Evolutionary conservation across 176 grass and related monocot genomes (phyloP).

Genomic region (Cenchrus americanus): DNA sequence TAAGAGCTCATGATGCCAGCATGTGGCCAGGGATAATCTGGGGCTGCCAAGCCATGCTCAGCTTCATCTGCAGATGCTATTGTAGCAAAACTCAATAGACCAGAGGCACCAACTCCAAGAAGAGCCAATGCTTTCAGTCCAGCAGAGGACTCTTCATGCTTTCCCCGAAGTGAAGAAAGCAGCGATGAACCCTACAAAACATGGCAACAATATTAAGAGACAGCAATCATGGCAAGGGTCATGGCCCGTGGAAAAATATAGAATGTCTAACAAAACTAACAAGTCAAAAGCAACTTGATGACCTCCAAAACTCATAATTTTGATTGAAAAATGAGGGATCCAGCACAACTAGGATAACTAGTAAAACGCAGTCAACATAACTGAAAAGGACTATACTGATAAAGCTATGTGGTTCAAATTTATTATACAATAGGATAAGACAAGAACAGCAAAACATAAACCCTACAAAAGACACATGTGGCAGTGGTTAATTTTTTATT

Average conservation of each 20-base stretch:
- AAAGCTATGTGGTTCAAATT: background rate
- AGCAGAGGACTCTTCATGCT: constrained; percentile 70
- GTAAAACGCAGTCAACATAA: background rate
- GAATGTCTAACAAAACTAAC: background rate
- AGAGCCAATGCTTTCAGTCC: constrained; percentile 76
- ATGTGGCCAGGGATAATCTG: constrained; percentile 94
- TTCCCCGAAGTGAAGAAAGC: constrained; percentile 55
- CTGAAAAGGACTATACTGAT: background rate
- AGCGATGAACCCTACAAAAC: constrained; percentile 61
- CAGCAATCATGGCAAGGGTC: background rate
- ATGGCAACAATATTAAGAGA: constrained; percentile 14
- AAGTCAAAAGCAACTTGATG: background rate
- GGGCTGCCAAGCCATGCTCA: constrained; percentile 82
- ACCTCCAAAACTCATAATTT: background rate
- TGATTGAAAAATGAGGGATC: background rate
- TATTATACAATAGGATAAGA: background rate
- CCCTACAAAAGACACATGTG: background rate
- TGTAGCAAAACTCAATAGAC: constrained; percentile 75
- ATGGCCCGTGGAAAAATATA: background rate
- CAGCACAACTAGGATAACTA: background rate
- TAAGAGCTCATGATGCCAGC: constrained; percentile 97
- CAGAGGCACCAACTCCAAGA: constrained; percentile 80
- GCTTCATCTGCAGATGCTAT: constrained; percentile 92
- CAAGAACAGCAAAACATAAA: constrained; percentile 1
- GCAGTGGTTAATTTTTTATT: background rate